Evolutionary conservation across 1,139 yeast species (phyloP).

Genomic region (Protomyces pachydermus): DNA sequence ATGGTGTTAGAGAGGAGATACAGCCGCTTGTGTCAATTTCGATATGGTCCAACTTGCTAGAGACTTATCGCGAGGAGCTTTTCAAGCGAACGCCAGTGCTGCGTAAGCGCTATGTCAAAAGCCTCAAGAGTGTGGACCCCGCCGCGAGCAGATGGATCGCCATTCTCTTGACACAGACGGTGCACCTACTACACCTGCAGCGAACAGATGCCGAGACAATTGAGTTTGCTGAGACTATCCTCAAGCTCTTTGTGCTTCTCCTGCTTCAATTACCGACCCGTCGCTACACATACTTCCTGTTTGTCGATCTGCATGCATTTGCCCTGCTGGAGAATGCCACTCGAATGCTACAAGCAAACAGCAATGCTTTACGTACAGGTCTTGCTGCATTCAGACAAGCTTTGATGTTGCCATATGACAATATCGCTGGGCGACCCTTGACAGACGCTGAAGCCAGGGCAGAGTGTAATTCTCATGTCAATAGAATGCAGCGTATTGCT

Average conservation of each 20-base stretch:
- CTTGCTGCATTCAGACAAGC: not conserved
- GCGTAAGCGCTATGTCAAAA: conserved; percentile 1
- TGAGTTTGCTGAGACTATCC: not conserved
- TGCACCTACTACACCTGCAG: not conserved
- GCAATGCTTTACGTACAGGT: not conserved
- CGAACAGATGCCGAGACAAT: conserved; percentile 13
- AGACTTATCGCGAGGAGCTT: conserved; percentile 1
- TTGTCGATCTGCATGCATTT: conserved; percentile 4
- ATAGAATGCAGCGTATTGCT: conserved; percentile 36
- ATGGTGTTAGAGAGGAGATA: not conserved
- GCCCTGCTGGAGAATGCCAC: not conserved
- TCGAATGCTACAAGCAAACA: not conserved
- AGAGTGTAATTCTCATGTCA: conserved; percentile 31
- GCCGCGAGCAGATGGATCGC: not conserved
- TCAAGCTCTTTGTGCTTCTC: not conserved
- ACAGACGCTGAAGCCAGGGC: conserved; percentile 33
- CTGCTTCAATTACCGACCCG: conserved; percentile 19
- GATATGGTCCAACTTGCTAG: conserved; percentile 1
- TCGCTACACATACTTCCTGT: conserved; percentile 1
- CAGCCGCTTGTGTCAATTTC: conserved; percentile 20
- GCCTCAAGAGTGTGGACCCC: not conserved
- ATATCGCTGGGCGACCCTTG: conserved; percentile 42
- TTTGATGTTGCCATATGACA: conserved; percentile 38
- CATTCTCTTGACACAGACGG: not conserved
- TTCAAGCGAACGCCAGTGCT: conserved; percentile 7